phyloP scores from a whole-genome alignment of 257 asterid species.

The Leonotis leonurus region DNA sequence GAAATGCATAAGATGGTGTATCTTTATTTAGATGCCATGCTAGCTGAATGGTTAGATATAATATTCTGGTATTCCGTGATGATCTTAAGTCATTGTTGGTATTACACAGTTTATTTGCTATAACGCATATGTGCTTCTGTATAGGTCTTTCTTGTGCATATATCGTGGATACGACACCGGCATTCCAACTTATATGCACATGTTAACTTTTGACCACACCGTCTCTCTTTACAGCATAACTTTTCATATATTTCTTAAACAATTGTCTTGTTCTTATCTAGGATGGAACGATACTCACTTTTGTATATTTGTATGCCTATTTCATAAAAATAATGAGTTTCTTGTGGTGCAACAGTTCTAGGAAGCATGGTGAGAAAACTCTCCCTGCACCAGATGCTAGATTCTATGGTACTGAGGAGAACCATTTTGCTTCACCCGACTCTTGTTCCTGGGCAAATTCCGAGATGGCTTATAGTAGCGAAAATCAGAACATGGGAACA shows the following conservation, averaged over 20 bases:
- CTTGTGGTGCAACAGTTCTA: conserved; percentile 35
- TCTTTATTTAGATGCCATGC: background rate
- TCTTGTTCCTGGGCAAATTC: conserved; percentile 59
- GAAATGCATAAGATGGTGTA: background rate
- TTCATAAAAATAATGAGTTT: background rate
- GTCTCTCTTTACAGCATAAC: background rate
- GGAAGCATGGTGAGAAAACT: conserved; percentile 35
- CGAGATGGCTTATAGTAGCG: conserved; percentile 53
- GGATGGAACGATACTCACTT: background rate
- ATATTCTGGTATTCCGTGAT: conserved; percentile 4
- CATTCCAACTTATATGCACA: background rate
- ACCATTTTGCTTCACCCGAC: conserved; percentile 54
- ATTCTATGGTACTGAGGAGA: conserved; percentile 39
- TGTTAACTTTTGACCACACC: background rate
- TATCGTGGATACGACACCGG: background rate
- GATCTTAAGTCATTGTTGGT: conserved; percentile 3
- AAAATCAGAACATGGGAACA: conserved; percentile 36
- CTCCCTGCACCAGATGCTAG: conserved; percentile 30
- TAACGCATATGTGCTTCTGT: background rate
- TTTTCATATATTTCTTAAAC: background rate
- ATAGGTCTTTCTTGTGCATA: background rate
- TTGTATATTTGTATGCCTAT: background rate
- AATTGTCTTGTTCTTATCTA: background rate
- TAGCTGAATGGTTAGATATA: background rate
- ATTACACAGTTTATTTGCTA: background rate